Evolutionary conservation across 2,329 filamentous ascomycete genomes (phyloP), one percentile per base, ranked within the genome.

Genomic region (Podosphaera xanthii): DNA sequence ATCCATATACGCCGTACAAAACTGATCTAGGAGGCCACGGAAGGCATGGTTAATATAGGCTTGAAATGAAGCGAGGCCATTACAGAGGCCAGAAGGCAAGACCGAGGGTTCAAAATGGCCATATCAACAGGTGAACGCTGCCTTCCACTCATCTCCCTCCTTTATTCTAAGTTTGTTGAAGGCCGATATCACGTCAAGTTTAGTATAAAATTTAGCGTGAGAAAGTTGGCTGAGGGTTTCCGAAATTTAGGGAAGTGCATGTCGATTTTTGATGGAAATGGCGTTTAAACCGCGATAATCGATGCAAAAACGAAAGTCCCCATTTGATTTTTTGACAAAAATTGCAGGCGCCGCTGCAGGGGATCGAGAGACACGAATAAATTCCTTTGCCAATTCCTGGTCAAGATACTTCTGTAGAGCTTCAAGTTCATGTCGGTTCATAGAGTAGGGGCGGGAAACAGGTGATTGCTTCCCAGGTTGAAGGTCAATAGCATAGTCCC

Each of bases 31-130:
- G 22, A 22, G 22, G 22, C 22, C 22, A 22, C 22, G 22, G 22
- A 22, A 22, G 22, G 22, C 22, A 22, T 22, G 22, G 30, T 34
- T 53, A 22, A 53, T 53, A 53, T 53, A 34, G 33, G 50, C 8
- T 44, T 61, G 58, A 33, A 53, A 61, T 3, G 58, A 58, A 3
- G 58, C 48, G 4, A 54, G 58, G 14, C 44, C 31, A 44, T 59
- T 61, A 10, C 35, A 44, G 8, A 61, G 35, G 4, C 57, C 52
- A 33, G 59, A 61, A 8, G 49, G 57, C 30, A 61, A 8, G 12
- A 61, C 57, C 4, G 33, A 35, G 38, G n/a, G 54, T 34, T 56
- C 35, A 38, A 4, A 56, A 30, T 4, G 35, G 9, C 53, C 35
- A 34, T 34, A 56, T 56, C 34, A 22, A 49, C 40, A 33, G 30